Evolutionary conservation across 169 alveolate species (phyloP), one percentile per base, ranked within the genome.

Genomic region (Sarcocystis neurona): DNA sequence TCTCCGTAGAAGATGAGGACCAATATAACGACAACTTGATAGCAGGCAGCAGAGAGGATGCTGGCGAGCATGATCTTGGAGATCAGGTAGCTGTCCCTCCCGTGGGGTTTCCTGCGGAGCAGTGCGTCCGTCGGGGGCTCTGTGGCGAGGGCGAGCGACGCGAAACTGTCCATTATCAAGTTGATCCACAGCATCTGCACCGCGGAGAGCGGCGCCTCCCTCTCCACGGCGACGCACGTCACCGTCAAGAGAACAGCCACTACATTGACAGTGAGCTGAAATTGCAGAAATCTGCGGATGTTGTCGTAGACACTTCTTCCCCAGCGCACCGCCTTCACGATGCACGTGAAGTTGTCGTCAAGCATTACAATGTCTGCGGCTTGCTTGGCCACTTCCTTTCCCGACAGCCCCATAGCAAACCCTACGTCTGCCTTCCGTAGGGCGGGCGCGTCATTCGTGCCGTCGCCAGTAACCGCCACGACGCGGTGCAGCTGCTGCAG

Each of bases 391-490:
- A 97, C 97, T 63, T 97, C 98, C 23, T 93, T 92, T 53, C 96
- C 99, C 48, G 97, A 94, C 2, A 95, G 94, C 66, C 99, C 99
- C 98, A 97, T 97, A 72, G 98, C 98, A 91, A 97, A 93, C 46
- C 99, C 99, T 32, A 97, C 97, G 93, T 96, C 97, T 34, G 98
- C 98, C 93, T 96, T 97, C 86, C 94, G 95, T 72, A 97, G 93
- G 66, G 99, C 99, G 70, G 99, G 99, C 41, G 97, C 98, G 93
- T 97, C 99, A 93, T 97, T 96, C 43, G 98, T 96, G 50, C 98
- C 98, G 93, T 97, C 98, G 60, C 99, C 99, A 10, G 99, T 97
- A 47, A 97, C 98, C 37, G 98, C 99, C 27, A 97, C 97, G 50
- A 97, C 97, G 47, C 94, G 72, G 75, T 93, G 93, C 87, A 68